Base-by-base conservation (phyloP, 805 yeast genomes). In the Hemisphaericaspora nanyangensis region DNA sequence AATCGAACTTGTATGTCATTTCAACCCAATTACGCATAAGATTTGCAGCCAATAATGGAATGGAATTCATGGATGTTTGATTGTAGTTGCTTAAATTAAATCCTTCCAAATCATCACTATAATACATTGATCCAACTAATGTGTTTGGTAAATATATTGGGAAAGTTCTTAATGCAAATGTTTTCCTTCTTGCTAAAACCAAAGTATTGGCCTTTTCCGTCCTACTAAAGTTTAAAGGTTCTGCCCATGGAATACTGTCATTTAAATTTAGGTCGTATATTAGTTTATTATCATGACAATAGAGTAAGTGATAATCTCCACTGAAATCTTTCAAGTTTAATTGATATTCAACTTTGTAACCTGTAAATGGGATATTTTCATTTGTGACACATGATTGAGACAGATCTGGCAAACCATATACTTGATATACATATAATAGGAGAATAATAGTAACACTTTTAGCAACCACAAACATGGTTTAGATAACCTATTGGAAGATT, bases 271-370 rank as follows among this genome's bases (percentile, higher is more conserved):
- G 26, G 33, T 54, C 61, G 18, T 40, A 49, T 12, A 57, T 46
- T 15, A 58, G 37, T 28, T 52, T 57, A 35, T 58, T 59, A 35
- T 62, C 66, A 28, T 50, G 50, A 35, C 65, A 63, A 35, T 59
- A 55, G 7, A 60, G 34, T 13, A 63, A 42, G 35, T 52, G 56
- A 37, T 48, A 59, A 17, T 50, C 48, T 17, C 39, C 44, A 6
- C 18, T 16, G 25, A 46, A 35, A 3, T 39, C 34, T 8, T 39
- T 38, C n/a, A 49, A 10, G 29, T 34, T 20, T 34, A 51, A 34
- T 44, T 56, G 55, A 39, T 44, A 48, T 33, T 61, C 67, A 16
- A 61, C 37, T 34, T 54, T 56, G 39, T 53, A 63, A 2, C 68
- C 68, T 2, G 54, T 49, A 17, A 51, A 52, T 16, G 50, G 48